Conservation (phyloP, 768 basidiomycete species). For the Mycena haematopus region DNA sequence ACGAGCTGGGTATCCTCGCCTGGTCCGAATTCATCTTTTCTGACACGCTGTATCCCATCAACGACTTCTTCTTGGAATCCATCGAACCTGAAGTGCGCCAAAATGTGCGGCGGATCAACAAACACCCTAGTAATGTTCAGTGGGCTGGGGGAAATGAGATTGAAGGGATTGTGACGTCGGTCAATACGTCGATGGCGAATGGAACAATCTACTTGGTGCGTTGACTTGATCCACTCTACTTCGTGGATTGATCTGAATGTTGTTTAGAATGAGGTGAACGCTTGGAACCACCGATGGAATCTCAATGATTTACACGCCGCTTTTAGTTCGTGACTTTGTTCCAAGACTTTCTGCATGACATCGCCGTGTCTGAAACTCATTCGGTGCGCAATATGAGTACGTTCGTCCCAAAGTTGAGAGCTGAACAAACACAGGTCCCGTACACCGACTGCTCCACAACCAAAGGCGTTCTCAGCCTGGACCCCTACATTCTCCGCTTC, state of each 20-base stretch:
- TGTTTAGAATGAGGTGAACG: constrained; percentile 23
- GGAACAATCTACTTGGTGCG: constrained; percentile 51
- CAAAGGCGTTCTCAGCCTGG: constrained; percentile 57
- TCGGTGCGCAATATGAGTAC: constrained; percentile 45
- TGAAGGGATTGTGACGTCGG: constrained; percentile 54
- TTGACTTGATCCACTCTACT: constrained; percentile 34
- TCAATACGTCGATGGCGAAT: constrained; percentile 44
- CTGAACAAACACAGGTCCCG: constrained; percentile 45
- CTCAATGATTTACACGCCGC: background rate
- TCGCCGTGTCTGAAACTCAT: constrained; percentile 55
- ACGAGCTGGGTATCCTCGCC: constrained; percentile 64
- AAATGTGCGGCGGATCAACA: constrained; percentile 60
- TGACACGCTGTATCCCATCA: constrained; percentile 60
- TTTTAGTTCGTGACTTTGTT: constrained; percentile 56
- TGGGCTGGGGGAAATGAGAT: constrained; percentile 73
- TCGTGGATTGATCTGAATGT: background rate
- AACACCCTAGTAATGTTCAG: constrained; percentile 62
- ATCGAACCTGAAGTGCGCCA: constrained; percentile 62
- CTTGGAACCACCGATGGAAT: too few relatives aligned
- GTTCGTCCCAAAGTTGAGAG: background rate
- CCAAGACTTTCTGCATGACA: constrained; percentile 56
- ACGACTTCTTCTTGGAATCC: constrained; percentile 56
- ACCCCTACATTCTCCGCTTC: constrained; percentile 59
- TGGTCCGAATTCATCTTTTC: constrained; percentile 72
- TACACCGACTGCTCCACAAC: constrained; percentile 70